These are phyloP conservation scores for Rhodotorula glutinis DNA, from an alignment of 1,284 basidiomycete genomes.

Conservation along the genomic window DNA sequence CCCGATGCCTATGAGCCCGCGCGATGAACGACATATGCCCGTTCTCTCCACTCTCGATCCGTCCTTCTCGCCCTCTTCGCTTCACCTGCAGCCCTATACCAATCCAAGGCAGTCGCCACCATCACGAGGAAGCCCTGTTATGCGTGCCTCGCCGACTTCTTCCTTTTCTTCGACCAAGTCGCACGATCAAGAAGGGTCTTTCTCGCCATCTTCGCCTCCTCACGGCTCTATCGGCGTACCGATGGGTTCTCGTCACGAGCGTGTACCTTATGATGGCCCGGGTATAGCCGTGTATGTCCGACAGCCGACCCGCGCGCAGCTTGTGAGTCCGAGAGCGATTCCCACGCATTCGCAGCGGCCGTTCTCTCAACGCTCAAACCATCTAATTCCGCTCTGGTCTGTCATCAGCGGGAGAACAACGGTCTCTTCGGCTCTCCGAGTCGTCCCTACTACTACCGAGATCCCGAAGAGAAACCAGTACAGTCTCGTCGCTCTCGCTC, in stretches of 20 bases:
- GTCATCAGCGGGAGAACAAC: slow-evolving; percentile 33
- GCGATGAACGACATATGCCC: slow-evolving; percentile 10
- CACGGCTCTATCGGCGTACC: slow-evolving; percentile 4
- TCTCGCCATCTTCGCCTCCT: too few species aligned
- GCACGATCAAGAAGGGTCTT: background rate
- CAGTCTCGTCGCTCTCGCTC: background rate
- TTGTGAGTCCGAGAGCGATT: slow-evolving; percentile 9
- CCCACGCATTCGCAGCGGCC: too few species aligned
- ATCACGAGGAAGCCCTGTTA: too few species aligned
- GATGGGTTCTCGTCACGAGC: slow-evolving; percentile 29
- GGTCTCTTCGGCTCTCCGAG: slow-evolving; percentile 27
- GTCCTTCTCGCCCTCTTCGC: slow-evolving; percentile 20
- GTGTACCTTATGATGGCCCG: slow-evolving; percentile 29
- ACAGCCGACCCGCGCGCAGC: slow-evolving; percentile 30
- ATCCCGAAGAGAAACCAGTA: slow-evolving; percentile 22
- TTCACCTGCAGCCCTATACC: slow-evolving; percentile 25
- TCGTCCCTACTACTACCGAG: slow-evolving; percentile 31
- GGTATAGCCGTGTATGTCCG: slow-evolving; percentile 32
- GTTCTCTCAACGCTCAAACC: background rate
- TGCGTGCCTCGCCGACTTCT: background rate
- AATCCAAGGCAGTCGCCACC: background rate
- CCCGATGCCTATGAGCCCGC: slow-evolving; percentile 5
- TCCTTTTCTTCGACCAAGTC: background rate
- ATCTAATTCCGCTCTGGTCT: background rate
- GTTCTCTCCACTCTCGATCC: slow-evolving; percentile 34